Evolutionary conservation across 257 asterid species (phyloP).

Genomic region (Penstemon newberryi): DNA sequence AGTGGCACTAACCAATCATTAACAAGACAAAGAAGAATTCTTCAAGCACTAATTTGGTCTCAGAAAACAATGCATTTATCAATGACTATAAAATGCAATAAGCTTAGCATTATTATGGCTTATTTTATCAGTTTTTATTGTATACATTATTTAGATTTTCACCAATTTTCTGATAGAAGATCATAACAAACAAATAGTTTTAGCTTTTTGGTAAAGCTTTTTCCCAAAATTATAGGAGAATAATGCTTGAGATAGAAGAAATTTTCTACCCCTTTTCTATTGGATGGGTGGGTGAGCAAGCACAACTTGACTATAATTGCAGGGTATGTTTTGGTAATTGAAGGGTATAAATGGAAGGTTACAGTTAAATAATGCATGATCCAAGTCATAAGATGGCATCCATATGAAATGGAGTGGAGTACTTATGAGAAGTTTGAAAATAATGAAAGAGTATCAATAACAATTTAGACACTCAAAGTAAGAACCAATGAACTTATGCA

Average conservation of each 20-base stretch:
- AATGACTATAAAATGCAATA: constrained; percentile 10
- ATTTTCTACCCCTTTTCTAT: no score
- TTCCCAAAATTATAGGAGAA: background rate
- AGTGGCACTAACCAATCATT: background rate
- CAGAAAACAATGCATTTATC: constrained; percentile 4
- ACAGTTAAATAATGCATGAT: background rate
- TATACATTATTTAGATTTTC: constrained; percentile 1
- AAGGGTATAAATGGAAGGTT: background rate
- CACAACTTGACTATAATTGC: background rate
- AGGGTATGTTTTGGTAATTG: background rate
- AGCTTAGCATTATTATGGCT: background rate
- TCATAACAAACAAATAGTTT: background rate
- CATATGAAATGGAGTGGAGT: background rate
- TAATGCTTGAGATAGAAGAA: background rate
- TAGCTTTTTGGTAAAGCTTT: background rate
- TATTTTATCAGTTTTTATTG: constrained; percentile 10
- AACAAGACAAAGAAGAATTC: constrained; percentile 1
- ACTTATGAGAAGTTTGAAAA: no score
- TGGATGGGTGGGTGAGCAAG: background rate
- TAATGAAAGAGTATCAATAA: background rate
- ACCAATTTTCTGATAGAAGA: constrained; percentile 12
- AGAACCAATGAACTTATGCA: constrained; percentile 1
- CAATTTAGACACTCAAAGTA: background rate
- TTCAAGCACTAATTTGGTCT: constrained; percentile 4
- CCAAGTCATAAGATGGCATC: background rate